Conservation (phyloP, 2,329 filamentous ascomycete genomes). For the Furcasterigmium sp. region DNA sequence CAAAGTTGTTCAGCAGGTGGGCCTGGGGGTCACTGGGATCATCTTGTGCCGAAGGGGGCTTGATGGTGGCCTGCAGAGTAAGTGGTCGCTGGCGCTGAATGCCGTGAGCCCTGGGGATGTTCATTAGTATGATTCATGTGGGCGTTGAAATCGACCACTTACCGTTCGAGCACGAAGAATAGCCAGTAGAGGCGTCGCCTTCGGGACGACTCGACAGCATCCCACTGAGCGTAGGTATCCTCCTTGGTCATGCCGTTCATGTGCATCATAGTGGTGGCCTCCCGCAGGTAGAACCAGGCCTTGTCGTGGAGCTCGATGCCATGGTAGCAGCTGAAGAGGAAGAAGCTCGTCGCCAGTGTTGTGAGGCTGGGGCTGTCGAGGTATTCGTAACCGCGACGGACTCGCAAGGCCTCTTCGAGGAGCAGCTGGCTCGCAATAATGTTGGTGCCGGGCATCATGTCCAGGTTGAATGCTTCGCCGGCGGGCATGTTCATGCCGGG, state of each 20-base stretch:
- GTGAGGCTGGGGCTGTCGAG: constrained; percentile 51
- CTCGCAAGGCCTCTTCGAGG: constrained; percentile 61
- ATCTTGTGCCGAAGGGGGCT: constrained; percentile 56
- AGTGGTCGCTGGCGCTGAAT: constrained; percentile 65
- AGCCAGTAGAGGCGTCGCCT: constrained; percentile 69
- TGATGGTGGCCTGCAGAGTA: constrained; percentile 64
- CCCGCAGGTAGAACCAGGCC: constrained; percentile 75
- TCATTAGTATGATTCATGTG: constrained; percentile 6
- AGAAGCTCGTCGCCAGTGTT: constrained; percentile 68
- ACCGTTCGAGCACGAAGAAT: constrained; percentile 67
- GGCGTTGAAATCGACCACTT: constrained; percentile 13
- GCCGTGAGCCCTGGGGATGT: constrained; percentile 55
- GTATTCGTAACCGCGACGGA: constrained; percentile 58
- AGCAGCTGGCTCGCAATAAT: constrained; percentile 61
- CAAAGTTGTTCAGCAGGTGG: constrained; percentile 49
- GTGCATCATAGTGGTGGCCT: constrained; percentile 66
- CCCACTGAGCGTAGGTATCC: constrained; percentile 55
- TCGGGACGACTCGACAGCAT: constrained; percentile 55
- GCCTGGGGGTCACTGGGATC: constrained; percentile 52
- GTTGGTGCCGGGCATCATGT: constrained; percentile 53
- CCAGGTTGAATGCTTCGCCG: constrained; percentile 50
- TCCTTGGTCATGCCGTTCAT: constrained; percentile 58
- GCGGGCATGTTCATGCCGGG: constrained; percentile 59
- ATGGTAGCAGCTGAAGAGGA: constrained; percentile 69
- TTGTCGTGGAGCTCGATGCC: constrained; percentile 68